Percentiles rank a stretch among this genome's conserved stretches.
Evolutionary conservation across 2,329 filamentous ascomycete species (phyloP).

Genomic region (Magnaporthales sp.): DNA sequence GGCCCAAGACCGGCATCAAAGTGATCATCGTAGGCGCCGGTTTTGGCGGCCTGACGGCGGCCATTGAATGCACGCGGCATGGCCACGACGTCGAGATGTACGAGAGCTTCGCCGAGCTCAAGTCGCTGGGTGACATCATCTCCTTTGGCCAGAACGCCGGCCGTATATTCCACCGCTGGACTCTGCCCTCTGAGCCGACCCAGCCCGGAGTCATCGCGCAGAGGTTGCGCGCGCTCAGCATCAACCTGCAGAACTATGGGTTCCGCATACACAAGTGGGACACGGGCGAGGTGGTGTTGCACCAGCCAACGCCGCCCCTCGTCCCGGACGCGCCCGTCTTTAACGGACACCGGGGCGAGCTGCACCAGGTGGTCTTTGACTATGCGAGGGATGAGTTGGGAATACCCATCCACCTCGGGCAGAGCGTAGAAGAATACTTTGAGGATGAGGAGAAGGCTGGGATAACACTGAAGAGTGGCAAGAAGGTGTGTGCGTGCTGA

Average conservation of each 20-base stretch:
- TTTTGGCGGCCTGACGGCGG: constrained; percentile 53
- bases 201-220: not conserved
- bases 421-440: constrained; percentile 42
- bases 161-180: constrained; percentile 53
- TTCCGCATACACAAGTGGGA: constrained; percentile 56
- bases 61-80: constrained; percentile 54
- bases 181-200: constrained; percentile 6
- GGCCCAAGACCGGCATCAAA: constrained; percentile 37
- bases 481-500: constrained; percentile 2
- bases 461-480: constrained; percentile 9
- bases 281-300: constrained; percentile 49
- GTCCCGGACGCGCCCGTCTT: constrained; percentile 42
- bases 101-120: constrained; percentile 48
- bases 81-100: constrained; percentile 51
- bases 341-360: constrained; percentile 52
- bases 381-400: constrained; percentile 44
- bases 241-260: constrained; percentile 42
- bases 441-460: constrained; percentile 42
- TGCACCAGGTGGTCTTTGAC: constrained; percentile 50
- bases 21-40: constrained; percentile 44
- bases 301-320: constrained; percentile 37
- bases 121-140: constrained; percentile 53
- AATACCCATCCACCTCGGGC: constrained; percentile 46
- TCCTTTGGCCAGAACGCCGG: constrained; percentile 52
- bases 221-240: constrained; percentile 31